phyloP scores from a whole-genome alignment of 805 yeast genomes.

The Metschnikowia cubensis region DNA sequence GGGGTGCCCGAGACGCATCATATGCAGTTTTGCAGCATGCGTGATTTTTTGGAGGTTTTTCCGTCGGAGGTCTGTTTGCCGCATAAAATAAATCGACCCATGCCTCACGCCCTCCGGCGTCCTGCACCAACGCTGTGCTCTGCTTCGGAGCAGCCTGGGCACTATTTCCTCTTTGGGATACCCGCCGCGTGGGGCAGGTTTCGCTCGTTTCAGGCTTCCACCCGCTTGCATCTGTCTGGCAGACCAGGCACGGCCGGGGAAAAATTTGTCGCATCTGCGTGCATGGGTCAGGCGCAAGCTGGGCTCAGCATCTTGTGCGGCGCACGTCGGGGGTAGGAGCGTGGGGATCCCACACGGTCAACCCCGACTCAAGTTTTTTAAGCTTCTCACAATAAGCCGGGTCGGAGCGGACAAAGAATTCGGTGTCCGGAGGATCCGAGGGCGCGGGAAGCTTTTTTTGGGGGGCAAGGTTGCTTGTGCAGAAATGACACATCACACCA shows the following conservation, averaged over 20 bases:
- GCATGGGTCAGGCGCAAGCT: background rate
- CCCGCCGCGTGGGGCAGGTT: background rate
- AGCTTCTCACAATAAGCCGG: no score
- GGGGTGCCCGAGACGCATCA: slow-evolving; percentile 1
- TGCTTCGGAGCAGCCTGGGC: no score
- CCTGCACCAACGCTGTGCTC: no score
- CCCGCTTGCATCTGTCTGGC: no score
- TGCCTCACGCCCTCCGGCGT: background rate
- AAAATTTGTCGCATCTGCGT: background rate
- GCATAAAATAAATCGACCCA: background rate
- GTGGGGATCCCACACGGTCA: no score
- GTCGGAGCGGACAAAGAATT: background rate
- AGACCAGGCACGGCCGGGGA: background rate
- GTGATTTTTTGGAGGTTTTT: slow-evolving; percentile 1
- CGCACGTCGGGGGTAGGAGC: no score
- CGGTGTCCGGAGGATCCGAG: background rate
- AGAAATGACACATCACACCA: background rate
- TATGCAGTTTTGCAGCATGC: background rate
- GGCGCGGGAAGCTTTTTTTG: background rate
- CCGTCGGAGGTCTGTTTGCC: background rate
- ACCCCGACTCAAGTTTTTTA: no score
- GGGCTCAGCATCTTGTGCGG: background rate
- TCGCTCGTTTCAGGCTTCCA: no score
- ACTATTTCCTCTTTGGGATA: no score
- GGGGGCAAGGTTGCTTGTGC: background rate